A percentile compares a stretch with the other conserved stretches of the same genome.
Evolutionary conservation across 805 yeast species (phyloP).

Genomic region (Saturnispora ahearnii): DNA sequence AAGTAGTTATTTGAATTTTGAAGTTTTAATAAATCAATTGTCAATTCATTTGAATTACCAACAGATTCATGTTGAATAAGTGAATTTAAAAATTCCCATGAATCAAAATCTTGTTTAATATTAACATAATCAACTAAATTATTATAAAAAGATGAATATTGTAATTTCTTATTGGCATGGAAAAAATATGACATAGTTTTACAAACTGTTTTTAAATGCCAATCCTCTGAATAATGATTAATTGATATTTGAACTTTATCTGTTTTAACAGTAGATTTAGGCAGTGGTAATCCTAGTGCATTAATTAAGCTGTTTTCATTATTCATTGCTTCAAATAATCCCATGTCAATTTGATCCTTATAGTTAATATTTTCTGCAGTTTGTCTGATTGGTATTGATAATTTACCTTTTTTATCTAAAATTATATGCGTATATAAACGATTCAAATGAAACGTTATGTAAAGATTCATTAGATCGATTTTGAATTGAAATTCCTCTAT

Average conservation of each 20-base stretch:
- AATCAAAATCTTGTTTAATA: constrained; percentile 69
- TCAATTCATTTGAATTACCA: constrained; percentile 28
- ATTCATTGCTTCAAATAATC: background rate
- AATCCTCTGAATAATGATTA: constrained; percentile 64
- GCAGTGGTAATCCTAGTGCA: background rate
- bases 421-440: constrained; percentile 35
- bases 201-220: constrained; percentile 71
- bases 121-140: constrained; percentile 73
- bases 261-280: constrained; percentile 6
- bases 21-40: constrained; percentile 38
- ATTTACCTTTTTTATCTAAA: constrained; percentile 15
- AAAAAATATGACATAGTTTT: constrained; percentile 46
- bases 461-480: constrained; percentile 63
- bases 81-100: constrained; percentile 54
- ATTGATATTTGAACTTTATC: constrained; percentile 34
- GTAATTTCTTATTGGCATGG: constrained; percentile 38
- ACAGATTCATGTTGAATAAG: constrained; percentile 14
- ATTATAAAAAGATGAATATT: constrained; percentile 56
- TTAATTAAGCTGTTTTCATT: constrained; percentile 3
- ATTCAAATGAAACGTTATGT: constrained; percentile 67
- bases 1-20: constrained; percentile 22
- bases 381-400: constrained; percentile 9
- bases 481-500: constrained; percentile 37
- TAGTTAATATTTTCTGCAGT: constrained; percentile 25
- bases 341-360: constrained; percentile 14